A percentile compares a stretch with the other conserved stretches of the same genome.
phyloP scores from a whole-genome alignment of 345 rosid genomes.

The Arabidopsis arenosa region DNA sequence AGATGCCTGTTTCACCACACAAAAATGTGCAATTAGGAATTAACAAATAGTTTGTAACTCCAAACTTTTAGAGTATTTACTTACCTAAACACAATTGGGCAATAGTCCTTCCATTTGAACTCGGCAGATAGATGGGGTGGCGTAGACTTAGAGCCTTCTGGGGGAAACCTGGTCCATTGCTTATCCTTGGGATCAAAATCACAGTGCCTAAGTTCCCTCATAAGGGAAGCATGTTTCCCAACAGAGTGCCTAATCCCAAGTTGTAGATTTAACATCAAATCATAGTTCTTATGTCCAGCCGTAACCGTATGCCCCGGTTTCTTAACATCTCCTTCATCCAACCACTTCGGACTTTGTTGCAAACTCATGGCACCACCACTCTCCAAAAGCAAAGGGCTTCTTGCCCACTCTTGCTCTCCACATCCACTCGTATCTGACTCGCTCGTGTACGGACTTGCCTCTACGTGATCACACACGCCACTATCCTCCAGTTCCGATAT shows the following conservation, averaged over 20 bases:
- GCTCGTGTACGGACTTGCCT: conserved; percentile 52
- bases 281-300: conserved; percentile 67
- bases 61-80: neutral
- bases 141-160: conserved; percentile 76
- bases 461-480: conserved; percentile 57
- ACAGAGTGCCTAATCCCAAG: conserved; percentile 83
- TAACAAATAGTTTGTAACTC: neutral
- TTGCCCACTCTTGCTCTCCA: conserved; percentile 40
- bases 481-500: conserved; percentile 68
- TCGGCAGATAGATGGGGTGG: conserved; percentile 73
- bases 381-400: conserved; percentile 38
- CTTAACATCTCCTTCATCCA: conserved; percentile 56
- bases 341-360: conserved; percentile 62
- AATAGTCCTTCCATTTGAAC: conserved; percentile 85
- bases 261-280: conserved; percentile 74
- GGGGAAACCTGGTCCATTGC: conserved; percentile 79
- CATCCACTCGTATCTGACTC: conserved; percentile 46
- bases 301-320: conserved; percentile 69
- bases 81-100: conserved; percentile 80
- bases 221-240: conserved; percentile 62
- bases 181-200: conserved; percentile 84
- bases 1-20: conserved; percentile 54
- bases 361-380: conserved; percentile 51
- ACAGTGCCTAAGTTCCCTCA: conserved; percentile 58
- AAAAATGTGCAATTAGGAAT: conserved; percentile 9